Evolutionary conservation across 1,284 basidiomycete species (phyloP), one percentile per base, ranked within the genome.

Genomic region (Sanguinoderma infundibulare): DNA sequence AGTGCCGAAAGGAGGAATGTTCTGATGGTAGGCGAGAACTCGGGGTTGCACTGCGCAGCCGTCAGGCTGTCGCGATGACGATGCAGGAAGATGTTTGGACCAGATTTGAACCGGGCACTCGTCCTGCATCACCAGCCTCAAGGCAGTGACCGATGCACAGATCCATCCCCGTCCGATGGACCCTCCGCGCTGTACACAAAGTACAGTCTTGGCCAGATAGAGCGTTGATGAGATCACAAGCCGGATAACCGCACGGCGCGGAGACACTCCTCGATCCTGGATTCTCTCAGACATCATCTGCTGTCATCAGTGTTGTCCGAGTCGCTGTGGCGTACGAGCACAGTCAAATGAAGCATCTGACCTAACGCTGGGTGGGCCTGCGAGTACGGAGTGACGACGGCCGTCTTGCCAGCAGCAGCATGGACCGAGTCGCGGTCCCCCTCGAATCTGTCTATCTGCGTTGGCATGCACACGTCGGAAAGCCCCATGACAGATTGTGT

Each of bases 21-120:
- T 66, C 62, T 66, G 65, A 66, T 66, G 53, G 30, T 20, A 20
- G 10, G 34, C 20, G 14, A 10, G 15, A 30, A 54, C 46, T n/a
- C 36, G 34, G 35, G 9, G 32, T 46, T 15, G 24, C 24, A 15
- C 14, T 55, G 53, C 59, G 53, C 56, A 61, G 63, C 56, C 59
- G 60, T 36, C 52, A 62, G 49, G 64, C 40, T 47, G 61, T 66
- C 65, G 65, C 62, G 61, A 66, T 66, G 65, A 63, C 61, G 65
- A 63, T 63, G 56, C 24, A 51, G 47, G 32, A 59, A 53, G 59
- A 53, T 26, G 51, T 26, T 17, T 30, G 20, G 51, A 34, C 20
- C 54, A 24, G 20, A 32, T 14, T n/a, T n/a, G n/a, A n/a, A n/a
- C n/a, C n/a, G n/a, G n/a, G n/a, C 47, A 12, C 30, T n/a, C 34